phyloP scores from a whole-genome alignment of 768 basidiomycete genomes.

The Suillus clintonianus region DNA sequence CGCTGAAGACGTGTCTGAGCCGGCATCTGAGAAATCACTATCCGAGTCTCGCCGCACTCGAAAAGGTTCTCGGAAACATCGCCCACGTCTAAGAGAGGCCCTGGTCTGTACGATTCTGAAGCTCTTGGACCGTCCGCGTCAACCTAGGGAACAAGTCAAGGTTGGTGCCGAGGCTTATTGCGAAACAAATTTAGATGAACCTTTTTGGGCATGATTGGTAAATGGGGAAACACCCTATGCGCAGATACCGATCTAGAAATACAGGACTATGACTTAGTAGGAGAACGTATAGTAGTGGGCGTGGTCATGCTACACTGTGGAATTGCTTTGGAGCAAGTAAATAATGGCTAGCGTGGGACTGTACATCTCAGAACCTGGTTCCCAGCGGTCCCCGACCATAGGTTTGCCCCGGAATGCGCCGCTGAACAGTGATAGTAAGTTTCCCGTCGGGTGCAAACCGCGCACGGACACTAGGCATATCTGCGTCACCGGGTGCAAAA shows the following conservation, averaged over 20 bases:
- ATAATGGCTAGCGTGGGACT: slow-evolving; percentile 3
- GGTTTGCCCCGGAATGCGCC: slow-evolving; percentile 25
- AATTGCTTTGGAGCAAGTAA: background rate
- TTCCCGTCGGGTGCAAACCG: slow-evolving; percentile 47
- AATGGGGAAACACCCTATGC: background rate
- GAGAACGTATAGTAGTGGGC: background rate
- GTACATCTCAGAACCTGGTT: slow-evolving; percentile 31
- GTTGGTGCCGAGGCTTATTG: background rate
- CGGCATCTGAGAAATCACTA: background rate
- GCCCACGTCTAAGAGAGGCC: background rate
- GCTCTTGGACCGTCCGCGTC: background rate
- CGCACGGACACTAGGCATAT: slow-evolving; percentile 54
- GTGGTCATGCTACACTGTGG: background rate
- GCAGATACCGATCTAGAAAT: background rate
- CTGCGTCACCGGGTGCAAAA: slow-evolving; percentile 55
- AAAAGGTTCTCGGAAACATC: background rate
- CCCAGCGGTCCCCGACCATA: slow-evolving; percentile 23
- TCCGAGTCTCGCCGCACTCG: background rate
- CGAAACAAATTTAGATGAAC: background rate
- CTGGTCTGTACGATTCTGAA: background rate
- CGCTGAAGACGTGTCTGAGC: background rate
- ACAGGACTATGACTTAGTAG: slow-evolving; percentile 1
- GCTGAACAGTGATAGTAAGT: slow-evolving; percentile 48
- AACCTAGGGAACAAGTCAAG: background rate
- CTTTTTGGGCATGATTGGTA: background rate